Evolutionary conservation across 441 rosid genomes (phyloP), one percentile per base, ranked within the genome.

Genomic region (Corymbia citriodora): DNA sequence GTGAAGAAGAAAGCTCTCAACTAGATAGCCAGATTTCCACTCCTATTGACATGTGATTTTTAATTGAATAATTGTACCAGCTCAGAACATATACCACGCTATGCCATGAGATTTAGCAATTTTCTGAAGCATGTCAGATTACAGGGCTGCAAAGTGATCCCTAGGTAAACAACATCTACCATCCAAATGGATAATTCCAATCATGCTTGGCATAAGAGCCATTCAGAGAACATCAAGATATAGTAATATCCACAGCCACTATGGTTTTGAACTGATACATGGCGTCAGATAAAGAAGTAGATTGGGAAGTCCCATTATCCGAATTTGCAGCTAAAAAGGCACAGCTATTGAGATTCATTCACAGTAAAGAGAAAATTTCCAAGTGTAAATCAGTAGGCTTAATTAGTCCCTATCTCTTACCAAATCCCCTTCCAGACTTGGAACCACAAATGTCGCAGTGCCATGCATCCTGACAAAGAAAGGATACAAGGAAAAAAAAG

Each of bases 391-490:
- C 50, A 48, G 82, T 54, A 89, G 61, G 16, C 55, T 33, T 31
- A 54, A 90, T 82, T 7, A 68, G 54, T 63, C 70, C 29, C 50
- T 65, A 57, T 90, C 90, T 85, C 96, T 96, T 96, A 98, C 99
- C 99, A 93, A 98, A 98, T 81, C 99, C 99, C 94, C 97, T 97
- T 92, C 99, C 99, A 88, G 99, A 97, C 93, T 96, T 97, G 61
- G 97, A 96, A 40, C 96, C 96, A 91, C 99, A 98, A 88, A 98
- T 95, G 88, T 96, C 99, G 92, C 99, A 98, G 90, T 98, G 99
- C 99, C 99, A 97, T 59, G 94, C 99, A 93, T 98, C 99, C 99
- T 98, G 94, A 89, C 93, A 92, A 90, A 74, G 21, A 13, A 88
- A 59, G 89, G 70, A 89, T 59, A 87, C 50, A 82, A 23, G 63